Conservation (phyloP, 768 basidiomycete genomes). For the Auriscalpium orientale region DNA sequence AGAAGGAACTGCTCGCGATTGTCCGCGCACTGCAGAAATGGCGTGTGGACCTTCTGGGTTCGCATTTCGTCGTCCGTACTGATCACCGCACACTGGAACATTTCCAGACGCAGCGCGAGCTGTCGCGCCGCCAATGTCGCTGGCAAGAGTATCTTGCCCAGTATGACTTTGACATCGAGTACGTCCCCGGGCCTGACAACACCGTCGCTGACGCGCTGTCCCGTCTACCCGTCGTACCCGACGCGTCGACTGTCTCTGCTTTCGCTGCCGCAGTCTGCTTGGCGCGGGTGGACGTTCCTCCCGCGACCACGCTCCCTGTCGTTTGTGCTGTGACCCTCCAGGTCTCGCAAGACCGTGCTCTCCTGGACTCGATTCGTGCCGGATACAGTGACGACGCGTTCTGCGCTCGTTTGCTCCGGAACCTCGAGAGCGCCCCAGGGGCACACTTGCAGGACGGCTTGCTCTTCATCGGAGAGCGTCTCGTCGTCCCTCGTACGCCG, state of each 20-base stretch:
- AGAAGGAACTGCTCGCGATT: conserved; percentile 33
- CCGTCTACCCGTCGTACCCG: neutral
- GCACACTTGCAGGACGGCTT: conserved; percentile 6
- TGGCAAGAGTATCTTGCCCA: conserved; percentile 12
- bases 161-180: conserved; percentile 11
- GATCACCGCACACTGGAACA: conserved; percentile 31
- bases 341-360: conserved; percentile 14
- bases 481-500: conserved; percentile 16
- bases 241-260: neutral
- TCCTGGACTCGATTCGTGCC: neutral
- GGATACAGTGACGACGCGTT: conserved; percentile 12
- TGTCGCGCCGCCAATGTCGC: conserved; percentile 9
- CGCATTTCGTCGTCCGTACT: conserved; percentile 23
- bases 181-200: conserved; percentile 13
- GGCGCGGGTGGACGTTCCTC: too few species aligned
- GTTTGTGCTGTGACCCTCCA: conserved; percentile 11
- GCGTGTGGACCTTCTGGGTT: conserved; percentile 17
- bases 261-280: neutral
- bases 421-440: neutral
- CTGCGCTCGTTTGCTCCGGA: neutral
- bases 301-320: too few species aligned
- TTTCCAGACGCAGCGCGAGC: neutral
- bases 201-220: conserved; percentile 15
- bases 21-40: conserved; percentile 23
- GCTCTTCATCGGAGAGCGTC: conserved; percentile 12